Evolutionary conservation across 345 rosid species (phyloP).

Genomic region (Eucalyptus regnans): DNA sequence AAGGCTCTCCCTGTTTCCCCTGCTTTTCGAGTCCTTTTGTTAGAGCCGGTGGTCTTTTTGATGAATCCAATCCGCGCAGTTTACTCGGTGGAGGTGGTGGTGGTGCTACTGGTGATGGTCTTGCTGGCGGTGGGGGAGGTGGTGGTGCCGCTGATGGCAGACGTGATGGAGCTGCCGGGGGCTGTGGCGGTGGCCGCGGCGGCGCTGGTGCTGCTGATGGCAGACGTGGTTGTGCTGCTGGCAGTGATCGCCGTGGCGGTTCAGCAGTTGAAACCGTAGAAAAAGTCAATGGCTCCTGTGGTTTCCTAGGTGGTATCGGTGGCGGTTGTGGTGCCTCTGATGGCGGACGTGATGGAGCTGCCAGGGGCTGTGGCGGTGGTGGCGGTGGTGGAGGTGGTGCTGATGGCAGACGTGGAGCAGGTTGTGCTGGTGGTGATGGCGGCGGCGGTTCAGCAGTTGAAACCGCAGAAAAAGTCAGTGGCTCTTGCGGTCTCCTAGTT

Average conservation of each 20-base stretch:
- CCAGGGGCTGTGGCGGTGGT: neutral
- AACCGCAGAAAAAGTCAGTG: neutral
- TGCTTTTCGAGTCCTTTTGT: neutral
- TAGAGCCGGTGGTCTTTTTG: slow-evolving; percentile 29
- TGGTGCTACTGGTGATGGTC: neutral
- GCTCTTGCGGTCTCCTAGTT: neutral
- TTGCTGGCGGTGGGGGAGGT: slow-evolving; percentile 17
- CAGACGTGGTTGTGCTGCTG: neutral
- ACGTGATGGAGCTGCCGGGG: neutral
- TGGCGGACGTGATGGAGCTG: neutral
- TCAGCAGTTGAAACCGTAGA: neutral
- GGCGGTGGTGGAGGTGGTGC: neutral
- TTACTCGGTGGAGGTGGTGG: slow-evolving; percentile 22
- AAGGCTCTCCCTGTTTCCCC: slow-evolving; percentile 14
- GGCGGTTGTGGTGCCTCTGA: neutral
- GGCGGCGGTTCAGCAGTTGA: neutral
- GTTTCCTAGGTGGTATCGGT: neutral
- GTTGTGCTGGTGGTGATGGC: neutral
- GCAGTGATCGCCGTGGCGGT: neutral
- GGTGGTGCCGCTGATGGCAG: neutral
- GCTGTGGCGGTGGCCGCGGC: neutral
- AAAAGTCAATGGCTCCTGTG: neutral
- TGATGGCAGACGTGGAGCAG: neutral
- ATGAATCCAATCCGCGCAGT: slow-evolving; percentile 12
- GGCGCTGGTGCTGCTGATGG: neutral